Evolutionary conservation across 2,329 filamentous ascomycete species (phyloP).

Genomic region (Claviceps monticola): DNA sequence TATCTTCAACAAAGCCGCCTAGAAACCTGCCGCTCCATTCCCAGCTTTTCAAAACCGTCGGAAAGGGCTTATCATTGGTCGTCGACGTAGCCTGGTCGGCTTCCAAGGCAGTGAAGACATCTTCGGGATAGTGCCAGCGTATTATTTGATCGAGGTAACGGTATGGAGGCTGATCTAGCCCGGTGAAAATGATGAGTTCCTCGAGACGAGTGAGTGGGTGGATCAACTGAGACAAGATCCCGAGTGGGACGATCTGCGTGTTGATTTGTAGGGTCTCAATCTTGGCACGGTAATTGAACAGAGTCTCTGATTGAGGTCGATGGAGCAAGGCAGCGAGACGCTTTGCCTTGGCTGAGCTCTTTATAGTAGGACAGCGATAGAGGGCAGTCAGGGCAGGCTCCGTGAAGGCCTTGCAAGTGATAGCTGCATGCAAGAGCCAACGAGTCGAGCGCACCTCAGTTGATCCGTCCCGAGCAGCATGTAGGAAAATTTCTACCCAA

Average conservation of each 20-base stretch:
- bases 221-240: constrained; percentile 37
- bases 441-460: constrained; percentile 31
- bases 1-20: constrained; percentile 28
- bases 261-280: constrained; percentile 58
- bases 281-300: constrained; percentile 55
- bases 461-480: constrained; percentile 39
- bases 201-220: constrained; percentile 51
- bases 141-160: constrained; percentile 39
- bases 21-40: constrained; percentile 46
- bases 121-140: constrained; percentile 56
- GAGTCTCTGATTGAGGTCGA: constrained; percentile 31
- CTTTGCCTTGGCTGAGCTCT: constrained; percentile 28
- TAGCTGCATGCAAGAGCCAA: constrained; percentile 53
- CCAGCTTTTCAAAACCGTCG: constrained; percentile 37
- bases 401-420: constrained; percentile 48
- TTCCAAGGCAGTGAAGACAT: constrained; percentile 51
- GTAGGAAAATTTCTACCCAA: constrained; percentile 55
- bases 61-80: constrained; percentile 18
- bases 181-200: constrained; percentile 59
- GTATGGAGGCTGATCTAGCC: constrained; percentile 53
- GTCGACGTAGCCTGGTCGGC: constrained; percentile 28
- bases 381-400: constrained; percentile 63
- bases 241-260: constrained; percentile 44
- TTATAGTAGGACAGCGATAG: constrained; percentile 55
- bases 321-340: constrained; percentile 39